Conservation (phyloP, 2,329 filamentous ascomycete species). For the Boeremia exigua region DNA sequence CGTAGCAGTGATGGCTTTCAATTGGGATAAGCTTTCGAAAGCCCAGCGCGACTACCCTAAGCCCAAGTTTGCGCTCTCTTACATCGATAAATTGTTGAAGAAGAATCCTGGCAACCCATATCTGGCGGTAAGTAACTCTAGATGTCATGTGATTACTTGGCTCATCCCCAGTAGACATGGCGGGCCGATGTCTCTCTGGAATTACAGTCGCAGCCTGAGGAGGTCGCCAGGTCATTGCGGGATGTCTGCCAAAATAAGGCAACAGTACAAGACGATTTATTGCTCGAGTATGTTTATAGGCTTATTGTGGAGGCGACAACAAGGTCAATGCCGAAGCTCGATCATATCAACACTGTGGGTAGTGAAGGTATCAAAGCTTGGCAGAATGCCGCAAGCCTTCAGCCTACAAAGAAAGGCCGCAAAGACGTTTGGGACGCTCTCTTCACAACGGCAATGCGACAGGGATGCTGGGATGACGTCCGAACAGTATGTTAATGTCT, state of each 20-base stretch:
- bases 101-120: constrained; percentile 47
- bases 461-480: constrained; percentile 45
- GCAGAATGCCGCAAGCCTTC: constrained; percentile 37
- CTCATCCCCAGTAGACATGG: constrained; percentile 35
- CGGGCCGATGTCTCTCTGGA: constrained; percentile 36
- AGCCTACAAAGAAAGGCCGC: constrained; percentile 29
- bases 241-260: constrained; percentile 29
- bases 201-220: constrained; percentile 17
- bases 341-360: constrained; percentile 25
- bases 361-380: constrained; percentile 32
- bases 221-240: constrained; percentile 20
- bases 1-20: constrained; percentile 38
- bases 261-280: constrained; percentile 30
- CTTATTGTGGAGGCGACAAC: constrained; percentile 28
- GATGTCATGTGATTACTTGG: constrained; percentile 1
- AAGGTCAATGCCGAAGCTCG: constrained; percentile 2
- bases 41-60: constrained; percentile 42
- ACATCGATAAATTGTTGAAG: constrained; percentile 43
- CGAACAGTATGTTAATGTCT: constrained; percentile 31
- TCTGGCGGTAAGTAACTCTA: constrained; percentile 29
- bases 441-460: constrained; percentile 35
- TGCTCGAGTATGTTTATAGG: constrained; percentile 40
- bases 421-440: constrained; percentile 36
- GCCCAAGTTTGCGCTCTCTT: constrained; percentile 42
- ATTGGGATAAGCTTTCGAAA: constrained; percentile 44